These are phyloP conservation scores for Coleophoma crateriformis DNA, from an alignment of 2,329 filamentous ascomycete genomes.

Conservation along the genomic window DNA sequence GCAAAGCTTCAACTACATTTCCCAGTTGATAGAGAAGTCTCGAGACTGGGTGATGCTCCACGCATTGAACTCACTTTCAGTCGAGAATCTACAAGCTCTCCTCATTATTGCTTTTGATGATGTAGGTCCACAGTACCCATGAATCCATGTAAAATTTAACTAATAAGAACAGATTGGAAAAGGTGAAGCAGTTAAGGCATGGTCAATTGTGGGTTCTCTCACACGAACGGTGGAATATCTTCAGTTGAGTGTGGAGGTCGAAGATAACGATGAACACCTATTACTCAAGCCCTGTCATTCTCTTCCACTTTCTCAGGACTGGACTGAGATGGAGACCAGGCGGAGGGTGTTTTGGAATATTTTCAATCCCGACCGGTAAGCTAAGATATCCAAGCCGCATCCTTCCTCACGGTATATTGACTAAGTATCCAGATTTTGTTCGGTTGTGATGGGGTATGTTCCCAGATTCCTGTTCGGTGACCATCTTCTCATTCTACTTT, in stretches of 20 bases:
- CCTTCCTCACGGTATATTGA: no score
- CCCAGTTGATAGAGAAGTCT: conserved; percentile 4
- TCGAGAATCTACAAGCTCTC: conserved; percentile 31
- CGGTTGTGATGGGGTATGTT: conserved; percentile 5
- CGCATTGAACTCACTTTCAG: conserved; percentile 26
- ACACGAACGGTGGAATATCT: conserved; percentile 32
- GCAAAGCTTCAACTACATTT: conserved; percentile 7
- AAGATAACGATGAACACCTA: conserved; percentile 17
- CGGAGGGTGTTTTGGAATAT: conserved; percentile 36
- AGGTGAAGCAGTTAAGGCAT: conserved; percentile 25
- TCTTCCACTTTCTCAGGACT: conserved; percentile 24
- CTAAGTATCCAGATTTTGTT: conserved; percentile 4
- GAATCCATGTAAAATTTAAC: neutral
- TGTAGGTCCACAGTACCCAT: conserved; percentile 14
- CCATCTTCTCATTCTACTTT: no score
- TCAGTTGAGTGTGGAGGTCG: conserved; percentile 28
- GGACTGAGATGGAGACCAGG: conserved; percentile 32
- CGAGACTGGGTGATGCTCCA: conserved; percentile 24
- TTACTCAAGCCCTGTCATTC: conserved; percentile 22
- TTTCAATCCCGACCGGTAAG: conserved; percentile 29
- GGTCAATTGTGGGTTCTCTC: conserved; percentile 31
- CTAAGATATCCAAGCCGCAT: no score
- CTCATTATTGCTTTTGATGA: conserved; percentile 32
- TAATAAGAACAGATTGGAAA: conserved; percentile 21
- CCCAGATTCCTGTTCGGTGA: neutral